These are phyloP conservation scores for Phialophora chinensis DNA, from an alignment of 2,329 filamentous ascomycete species.

Conservation along the genomic window DNA sequence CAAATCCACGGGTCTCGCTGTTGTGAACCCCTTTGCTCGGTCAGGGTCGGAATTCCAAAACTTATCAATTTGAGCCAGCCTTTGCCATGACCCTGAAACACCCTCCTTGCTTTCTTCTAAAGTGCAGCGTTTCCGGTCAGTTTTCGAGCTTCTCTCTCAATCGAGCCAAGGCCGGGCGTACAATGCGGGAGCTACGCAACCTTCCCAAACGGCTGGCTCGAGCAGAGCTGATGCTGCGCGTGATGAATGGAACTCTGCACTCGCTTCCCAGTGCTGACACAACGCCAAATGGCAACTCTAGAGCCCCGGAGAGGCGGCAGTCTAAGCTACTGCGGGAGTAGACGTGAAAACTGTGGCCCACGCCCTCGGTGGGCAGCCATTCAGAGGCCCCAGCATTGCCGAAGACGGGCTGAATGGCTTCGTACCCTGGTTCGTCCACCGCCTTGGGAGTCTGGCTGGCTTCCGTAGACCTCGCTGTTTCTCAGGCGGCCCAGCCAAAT, in stretches of 20 bases:
- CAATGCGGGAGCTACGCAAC: conserved; percentile 1
- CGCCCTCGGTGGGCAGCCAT: conserved; percentile 14
- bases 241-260: conserved; percentile 15
- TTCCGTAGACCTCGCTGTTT: conserved; percentile 5
- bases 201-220: conserved; percentile 14
- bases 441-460: conserved; percentile 2
- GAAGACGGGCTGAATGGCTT: conserved; percentile 14
- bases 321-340: conserved; percentile 30
- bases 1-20: not conserved
- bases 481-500: conserved; percentile 29
- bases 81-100: conserved; percentile 2
- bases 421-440: conserved; percentile 18
- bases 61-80: conserved; percentile 9
- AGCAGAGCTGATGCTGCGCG: conserved; percentile 21
- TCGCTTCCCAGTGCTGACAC: conserved; percentile 29
- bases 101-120: not conserved
- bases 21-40: conserved; percentile 12
- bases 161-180: conserved; percentile 3
- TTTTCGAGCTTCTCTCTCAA: conserved; percentile 1
- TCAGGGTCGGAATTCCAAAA: conserved; percentile 8
- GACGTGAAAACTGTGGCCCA: conserved; percentile 14
- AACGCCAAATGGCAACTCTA: conserved; percentile 19
- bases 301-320: conserved; percentile 32
- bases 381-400: conserved; percentile 14
- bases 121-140: conserved; percentile 3